phyloP scores from a whole-genome alignment of 2,329 filamentous ascomycete species.

The Calonectria honghensis region DNA sequence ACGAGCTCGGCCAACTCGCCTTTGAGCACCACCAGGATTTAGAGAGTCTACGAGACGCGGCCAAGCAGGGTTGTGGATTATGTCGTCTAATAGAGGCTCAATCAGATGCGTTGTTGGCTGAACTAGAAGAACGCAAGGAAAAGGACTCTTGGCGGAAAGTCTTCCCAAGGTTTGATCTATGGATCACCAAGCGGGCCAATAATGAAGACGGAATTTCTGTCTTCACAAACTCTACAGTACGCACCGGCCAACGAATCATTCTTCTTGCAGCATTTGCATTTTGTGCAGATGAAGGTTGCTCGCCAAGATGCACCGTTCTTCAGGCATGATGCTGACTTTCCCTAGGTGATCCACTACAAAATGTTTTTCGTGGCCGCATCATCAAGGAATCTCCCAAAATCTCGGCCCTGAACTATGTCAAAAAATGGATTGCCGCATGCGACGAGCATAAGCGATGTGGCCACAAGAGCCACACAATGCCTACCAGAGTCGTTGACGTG shows the following conservation, averaged over 20 bases:
- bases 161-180: conserved; percentile 17
- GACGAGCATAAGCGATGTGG: conserved; percentile 22
- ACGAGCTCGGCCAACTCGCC: neutral
- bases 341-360: conserved; percentile 12
- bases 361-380: conserved; percentile 9
- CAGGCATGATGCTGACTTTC: neutral
- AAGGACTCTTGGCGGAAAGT: neutral
- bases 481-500: conserved; percentile 23
- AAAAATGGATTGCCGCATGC: conserved; percentile 13
- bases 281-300: conserved; percentile 26
- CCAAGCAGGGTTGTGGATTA: conserved; percentile 4
- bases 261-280: conserved; percentile 30
- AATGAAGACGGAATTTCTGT: conserved; percentile 29
- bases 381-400: neutral
- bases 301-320: neutral
- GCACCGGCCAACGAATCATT: neutral
- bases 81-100: conserved; percentile 19
- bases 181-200: conserved; percentile 21
- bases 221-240: conserved; percentile 3
- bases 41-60: conserved; percentile 6
- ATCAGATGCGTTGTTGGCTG: conserved; percentile 14
- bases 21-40: conserved; percentile 22
- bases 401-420: neutral
- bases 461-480: neutral
- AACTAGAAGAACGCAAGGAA: neutral